Percentiles rank a stretch among this genome's conserved stretches.
These are phyloP conservation scores for Lactifluus pinguis DNA, from an alignment of 768 basidiomycete genomes.

Conservation along the genomic window DNA sequence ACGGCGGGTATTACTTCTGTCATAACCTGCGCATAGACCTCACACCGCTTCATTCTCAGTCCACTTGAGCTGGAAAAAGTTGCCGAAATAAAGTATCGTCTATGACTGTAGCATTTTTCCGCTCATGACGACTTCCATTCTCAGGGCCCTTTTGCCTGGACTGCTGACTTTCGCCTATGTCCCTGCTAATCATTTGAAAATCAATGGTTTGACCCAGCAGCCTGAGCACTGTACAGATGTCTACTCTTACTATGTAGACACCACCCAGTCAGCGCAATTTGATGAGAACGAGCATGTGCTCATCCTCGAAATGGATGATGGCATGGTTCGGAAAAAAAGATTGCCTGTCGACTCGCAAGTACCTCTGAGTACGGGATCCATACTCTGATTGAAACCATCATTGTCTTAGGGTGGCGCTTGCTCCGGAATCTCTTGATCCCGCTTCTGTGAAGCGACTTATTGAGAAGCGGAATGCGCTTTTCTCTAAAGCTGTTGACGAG, in stretches of 20 bases:
- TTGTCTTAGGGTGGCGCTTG: slow-evolving; percentile 2
- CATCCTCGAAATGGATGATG: slow-evolving; percentile 43
- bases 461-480: slow-evolving; percentile 22
- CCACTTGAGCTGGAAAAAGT: slow-evolving; percentile 71
- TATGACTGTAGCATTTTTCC: background rate
- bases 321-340: slow-evolving; percentile 17
- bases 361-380: background rate
- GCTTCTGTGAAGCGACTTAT: slow-evolving; percentile 10
- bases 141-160: slow-evolving; percentile 72
- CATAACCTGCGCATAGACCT: slow-evolving; percentile 1
- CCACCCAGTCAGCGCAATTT: slow-evolving; percentile 22
- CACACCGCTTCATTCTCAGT: slow-evolving; percentile 30
- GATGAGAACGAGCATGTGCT: slow-evolving; percentile 42
- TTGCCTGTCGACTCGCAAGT: slow-evolving; percentile 2
- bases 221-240: slow-evolving; percentile 15
- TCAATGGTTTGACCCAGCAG: slow-evolving; percentile 42
- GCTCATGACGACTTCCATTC: background rate
- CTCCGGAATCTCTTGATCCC: slow-evolving; percentile 11
- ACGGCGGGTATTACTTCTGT: slow-evolving; percentile 36
- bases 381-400: background rate
- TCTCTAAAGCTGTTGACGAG: slow-evolving; percentile 38
- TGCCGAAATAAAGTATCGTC: slow-evolving; percentile 68
- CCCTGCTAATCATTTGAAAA: slow-evolving; percentile 49
- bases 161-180: slow-evolving; percentile 78
- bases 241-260: background rate